Base-by-base conservation (phyloP, 2,329 filamentous ascomycete species). In the Domatiomyces globalis region DNA sequence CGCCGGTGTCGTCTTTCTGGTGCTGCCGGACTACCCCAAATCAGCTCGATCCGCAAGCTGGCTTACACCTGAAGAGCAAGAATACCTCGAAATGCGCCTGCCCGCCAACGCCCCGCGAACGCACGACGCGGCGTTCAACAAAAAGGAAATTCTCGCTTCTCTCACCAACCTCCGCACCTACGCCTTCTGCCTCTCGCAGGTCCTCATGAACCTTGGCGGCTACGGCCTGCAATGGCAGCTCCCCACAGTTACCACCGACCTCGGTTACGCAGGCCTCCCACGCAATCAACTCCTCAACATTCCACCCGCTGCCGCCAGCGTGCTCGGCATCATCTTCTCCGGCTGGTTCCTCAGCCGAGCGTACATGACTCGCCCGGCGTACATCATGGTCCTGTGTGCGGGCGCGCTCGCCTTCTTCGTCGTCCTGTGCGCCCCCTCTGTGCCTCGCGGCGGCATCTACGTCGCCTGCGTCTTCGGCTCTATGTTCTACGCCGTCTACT, bases 141-240 rank as follows among this genome's bases (percentile, higher is more conserved):
- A 65, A 33, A 58, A 63, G 17, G 70, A 73, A 54, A 64, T 73
- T 20, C 49, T 68, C 4, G 50, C 59, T 0, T 66, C 69, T 0
- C 56, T 73, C 4, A 70, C 67, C 39, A 67, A 73, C 50, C 56
- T 63, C 10, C 61, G 70, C 1, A 60, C 72, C 0, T 74, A 71
- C 69, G 63, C 73, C 1, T 73, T 74, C 48, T 71, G 67, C 1
- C 49, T 67, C 0, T 70, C 71, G 17, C 74, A 71, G 70, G 71
- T 71, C 0, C 63, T 68, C 17, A 73, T 71, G 49, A 74, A 71
- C 0, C 68, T 73, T 6, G 71, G 71, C 3, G 73, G 69, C 5
- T 66, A 63, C 12, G 71, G 70, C 7, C 64, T 72, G 1, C 63
- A 63, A 8, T 73, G 73, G 53, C 71, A 70, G 52, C 67, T 69